Percentiles rank a stretch among this genome's conserved stretches.
These are phyloP conservation scores for Pythium aquatile DNA, from an alignment of 352 stramenopile species.

Conservation along the genomic window DNA sequence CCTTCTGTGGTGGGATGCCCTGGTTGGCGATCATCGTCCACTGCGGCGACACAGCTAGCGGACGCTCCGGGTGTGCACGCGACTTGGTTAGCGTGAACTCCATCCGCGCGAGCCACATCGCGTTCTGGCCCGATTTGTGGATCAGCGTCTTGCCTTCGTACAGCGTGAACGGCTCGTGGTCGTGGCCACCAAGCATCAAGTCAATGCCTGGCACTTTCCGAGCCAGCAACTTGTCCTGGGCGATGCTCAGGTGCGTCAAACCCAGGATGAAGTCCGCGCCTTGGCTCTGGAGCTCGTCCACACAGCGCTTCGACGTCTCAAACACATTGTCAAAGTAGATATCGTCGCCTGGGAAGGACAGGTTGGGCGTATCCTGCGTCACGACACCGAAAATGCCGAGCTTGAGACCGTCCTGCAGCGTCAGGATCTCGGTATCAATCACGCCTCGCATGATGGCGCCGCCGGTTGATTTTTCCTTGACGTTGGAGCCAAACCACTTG, in stretches of 20 bases:
- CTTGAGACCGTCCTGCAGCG: conserved; percentile 49
- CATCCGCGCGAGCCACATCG: conserved; percentile 81
- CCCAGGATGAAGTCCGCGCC: conserved; percentile 84
- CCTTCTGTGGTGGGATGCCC: conserved; percentile 45
- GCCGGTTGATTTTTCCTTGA: conserved; percentile 40
- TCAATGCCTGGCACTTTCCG: conserved; percentile 68
- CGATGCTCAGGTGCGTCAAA: conserved; percentile 82
- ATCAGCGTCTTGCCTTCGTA: conserved; percentile 83
- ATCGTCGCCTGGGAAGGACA: conserved; percentile 35
- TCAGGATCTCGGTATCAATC: conserved; percentile 52
- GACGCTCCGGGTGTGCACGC: conserved; percentile 35
- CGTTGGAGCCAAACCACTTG: conserved; percentile 79
- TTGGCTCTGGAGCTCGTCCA: conserved; percentile 53
- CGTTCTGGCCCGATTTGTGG: conserved; percentile 90
- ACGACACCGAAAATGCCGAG: conserved; percentile 73
- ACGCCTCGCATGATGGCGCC: conserved; percentile 16
- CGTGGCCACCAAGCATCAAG: conserved; percentile 89
- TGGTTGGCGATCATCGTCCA: conserved; percentile 86
- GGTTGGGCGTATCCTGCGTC: conserved; percentile 56
- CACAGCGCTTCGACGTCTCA: conserved; percentile 45
- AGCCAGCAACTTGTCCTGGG: conserved; percentile 70
- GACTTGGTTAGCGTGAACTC: conserved; percentile 67
- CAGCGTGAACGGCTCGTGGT: conserved; percentile 89
- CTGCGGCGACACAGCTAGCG: conserved; percentile 50
- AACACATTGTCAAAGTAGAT: conserved; percentile 57